phyloP scores from a whole-genome alignment of 2,329 filamentous ascomycete species.

The Ophiostoma angusticollis region DNA sequence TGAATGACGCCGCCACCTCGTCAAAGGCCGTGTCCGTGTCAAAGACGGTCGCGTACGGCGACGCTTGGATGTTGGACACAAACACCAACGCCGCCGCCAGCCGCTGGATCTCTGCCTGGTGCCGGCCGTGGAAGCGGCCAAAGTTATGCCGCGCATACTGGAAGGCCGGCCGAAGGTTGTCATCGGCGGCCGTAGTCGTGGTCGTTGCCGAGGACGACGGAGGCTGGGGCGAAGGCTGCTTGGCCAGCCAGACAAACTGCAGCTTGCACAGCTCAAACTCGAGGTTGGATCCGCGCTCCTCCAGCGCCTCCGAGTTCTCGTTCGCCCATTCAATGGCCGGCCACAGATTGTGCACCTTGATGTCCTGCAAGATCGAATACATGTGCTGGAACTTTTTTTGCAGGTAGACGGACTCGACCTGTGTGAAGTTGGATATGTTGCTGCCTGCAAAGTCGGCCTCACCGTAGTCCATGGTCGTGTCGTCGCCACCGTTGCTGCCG shows the following conservation, averaged over 20 bases:
- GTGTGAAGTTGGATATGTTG: conserved; percentile 22
- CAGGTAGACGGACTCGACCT: conserved; percentile 53
- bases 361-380: conserved; percentile 74
- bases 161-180: conserved; percentile 38
- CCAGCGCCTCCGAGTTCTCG: conserved; percentile 55
- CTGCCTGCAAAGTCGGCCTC: conserved; percentile 14
- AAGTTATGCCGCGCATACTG: conserved; percentile 68
- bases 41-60: conserved; percentile 72
- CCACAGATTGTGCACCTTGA: conserved; percentile 60
- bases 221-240: conserved; percentile 19
- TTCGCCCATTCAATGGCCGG: conserved; percentile 84
- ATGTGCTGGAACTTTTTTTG: conserved; percentile 74
- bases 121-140: conserved; percentile 57
- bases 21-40: conserved; percentile 55
- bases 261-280: conserved; percentile 89
- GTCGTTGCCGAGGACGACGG: conserved; percentile 37
- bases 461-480: conserved; percentile 15
- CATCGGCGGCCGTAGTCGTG: conserved; percentile 17
- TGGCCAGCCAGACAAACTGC: conserved; percentile 82
- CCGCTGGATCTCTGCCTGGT: conserved; percentile 67
- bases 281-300: conserved; percentile 75
- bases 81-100: conserved; percentile 74
- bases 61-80: conserved; percentile 56
- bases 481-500: conserved; percentile 16
- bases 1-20: conserved; percentile 78